phyloP scores from a whole-genome alignment of 2,329 filamentous ascomycete species.

The Aureobasidium sp. region DNA sequence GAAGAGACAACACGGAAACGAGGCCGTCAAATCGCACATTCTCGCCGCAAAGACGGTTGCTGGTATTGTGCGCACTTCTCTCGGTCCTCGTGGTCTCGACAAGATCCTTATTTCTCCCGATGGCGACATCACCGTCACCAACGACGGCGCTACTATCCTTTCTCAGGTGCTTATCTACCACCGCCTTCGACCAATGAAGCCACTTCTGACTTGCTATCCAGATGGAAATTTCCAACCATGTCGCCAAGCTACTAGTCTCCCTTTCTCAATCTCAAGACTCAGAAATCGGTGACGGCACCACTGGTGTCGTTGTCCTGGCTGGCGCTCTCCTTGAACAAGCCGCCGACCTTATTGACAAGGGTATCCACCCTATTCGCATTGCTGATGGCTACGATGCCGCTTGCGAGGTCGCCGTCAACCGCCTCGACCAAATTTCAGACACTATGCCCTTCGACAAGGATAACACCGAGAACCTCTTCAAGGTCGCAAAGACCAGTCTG shows the following conservation, averaged over 20 bases:
- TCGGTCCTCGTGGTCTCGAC: constrained; percentile 91
- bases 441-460: constrained; percentile 76
- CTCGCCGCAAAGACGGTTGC: constrained; percentile 92
- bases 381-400: constrained; percentile 97
- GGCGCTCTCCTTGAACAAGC: constrained; percentile 94
- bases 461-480: constrained; percentile 77
- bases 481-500: constrained; percentile 90
- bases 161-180: constrained; percentile 49
- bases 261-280: constrained; percentile 98
- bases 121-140: constrained; percentile 97
- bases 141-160: constrained; percentile 96
- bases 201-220: constrained; percentile 31
- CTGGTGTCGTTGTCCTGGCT: constrained; percentile 91
- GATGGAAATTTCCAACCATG: constrained; percentile 99
- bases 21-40: constrained; percentile 97
- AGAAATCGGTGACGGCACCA: constrained; percentile 97
- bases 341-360: constrained; percentile 97
- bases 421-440: constrained; percentile 90
- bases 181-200: not conserved
- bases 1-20: constrained; percentile 92
- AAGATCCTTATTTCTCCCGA: constrained; percentile 99
- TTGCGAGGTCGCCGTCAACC: constrained; percentile 89
- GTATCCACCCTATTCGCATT: constrained; percentile 97
- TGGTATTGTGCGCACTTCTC: constrained; percentile 93
- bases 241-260: constrained; percentile 92